Conservation (phyloP, 495 filamentous ascomycete species). For the Monascus purpureus region DNA sequence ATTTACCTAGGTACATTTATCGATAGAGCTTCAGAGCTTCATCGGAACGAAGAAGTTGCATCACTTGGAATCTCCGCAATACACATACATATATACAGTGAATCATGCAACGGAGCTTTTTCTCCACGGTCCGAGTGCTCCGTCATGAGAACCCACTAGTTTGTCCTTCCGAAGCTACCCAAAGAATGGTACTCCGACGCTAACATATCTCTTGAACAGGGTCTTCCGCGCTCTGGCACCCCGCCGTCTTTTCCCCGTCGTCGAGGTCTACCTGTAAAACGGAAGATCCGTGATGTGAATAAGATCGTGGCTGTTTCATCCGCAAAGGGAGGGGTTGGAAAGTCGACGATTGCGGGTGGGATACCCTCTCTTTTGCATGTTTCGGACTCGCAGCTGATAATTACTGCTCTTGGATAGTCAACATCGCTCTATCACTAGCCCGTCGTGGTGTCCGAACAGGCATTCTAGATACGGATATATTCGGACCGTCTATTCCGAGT, state of each 20-base stretch:
- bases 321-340: constrained; percentile 93
- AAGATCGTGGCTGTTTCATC: constrained; percentile 89
- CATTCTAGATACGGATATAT: constrained; percentile 91
- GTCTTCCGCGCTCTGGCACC: constrained; percentile 65
- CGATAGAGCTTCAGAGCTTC: too few species aligned
- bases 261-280: constrained; percentile 68
- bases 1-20: too few species aligned
- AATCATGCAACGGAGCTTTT: constrained; percentile 21
- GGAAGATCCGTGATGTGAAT: constrained; percentile 63
- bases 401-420: constrained; percentile 35
- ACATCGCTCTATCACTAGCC: constrained; percentile 76
- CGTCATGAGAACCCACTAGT: constrained; percentile 92
- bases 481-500: constrained; percentile 88
- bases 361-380: background rate
- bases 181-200: background rate
- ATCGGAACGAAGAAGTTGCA: too few species aligned
- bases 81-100: too few species aligned
- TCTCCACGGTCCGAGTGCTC: constrained; percentile 49
- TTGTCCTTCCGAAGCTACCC: constrained; percentile 8
- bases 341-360: constrained; percentile 77
- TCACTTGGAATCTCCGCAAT: too few species aligned
- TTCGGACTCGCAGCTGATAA: constrained; percentile 1
- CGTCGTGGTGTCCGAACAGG: constrained; percentile 66
- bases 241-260: constrained; percentile 62
- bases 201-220: constrained; percentile 36